These are phyloP conservation scores for Coniochaeta sp. DNA, from an alignment of 2,329 filamentous ascomycete species.

Conservation along the genomic window DNA sequence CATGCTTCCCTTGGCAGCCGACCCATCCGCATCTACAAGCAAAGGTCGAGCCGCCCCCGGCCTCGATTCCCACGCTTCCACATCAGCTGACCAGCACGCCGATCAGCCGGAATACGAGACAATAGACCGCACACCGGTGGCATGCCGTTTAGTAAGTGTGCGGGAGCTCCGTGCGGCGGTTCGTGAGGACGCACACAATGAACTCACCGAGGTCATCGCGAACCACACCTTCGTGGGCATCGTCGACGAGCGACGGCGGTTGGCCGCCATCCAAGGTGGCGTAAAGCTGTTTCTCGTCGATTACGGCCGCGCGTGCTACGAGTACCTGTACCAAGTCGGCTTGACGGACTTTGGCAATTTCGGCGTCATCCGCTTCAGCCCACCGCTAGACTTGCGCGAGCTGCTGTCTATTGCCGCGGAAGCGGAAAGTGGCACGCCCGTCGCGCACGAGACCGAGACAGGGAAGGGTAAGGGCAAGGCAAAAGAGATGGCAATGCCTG, in stretches of 20 bases:
- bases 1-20: slow-evolving; percentile 66
- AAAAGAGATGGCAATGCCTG: slow-evolving; percentile 11
- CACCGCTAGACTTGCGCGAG: slow-evolving; percentile 62
- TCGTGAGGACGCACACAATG: slow-evolving; percentile 73
- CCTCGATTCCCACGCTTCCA: neutral
- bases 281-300: slow-evolving; percentile 90
- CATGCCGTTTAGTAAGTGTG: slow-evolving; percentile 73
- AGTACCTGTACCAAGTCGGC: slow-evolving; percentile 93
- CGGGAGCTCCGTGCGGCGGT: slow-evolving; percentile 78
- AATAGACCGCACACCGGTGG: slow-evolving; percentile 59
- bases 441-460: neutral
- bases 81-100: neutral
- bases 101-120: slow-evolving; percentile 57
- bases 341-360: slow-evolving; percentile 96
- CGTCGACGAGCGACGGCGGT: slow-evolving; percentile 76
- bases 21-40: slow-evolving; percentile 21
- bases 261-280: slow-evolving; percentile 89
- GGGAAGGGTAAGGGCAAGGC: slow-evolving; percentile 11
- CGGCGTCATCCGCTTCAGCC: slow-evolving; percentile 71
- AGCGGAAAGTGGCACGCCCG: slow-evolving; percentile 8
- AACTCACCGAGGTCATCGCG: slow-evolving; percentile 79
- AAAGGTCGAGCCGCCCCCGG: slow-evolving; percentile 18
- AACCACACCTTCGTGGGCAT: slow-evolving; percentile 90
- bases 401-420: slow-evolving; percentile 68
- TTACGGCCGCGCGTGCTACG: slow-evolving; percentile 77